These are phyloP conservation scores for Andalucia godoyi DNA, from an alignment of 78 protist genomes.

Conservation along the genomic window DNA sequence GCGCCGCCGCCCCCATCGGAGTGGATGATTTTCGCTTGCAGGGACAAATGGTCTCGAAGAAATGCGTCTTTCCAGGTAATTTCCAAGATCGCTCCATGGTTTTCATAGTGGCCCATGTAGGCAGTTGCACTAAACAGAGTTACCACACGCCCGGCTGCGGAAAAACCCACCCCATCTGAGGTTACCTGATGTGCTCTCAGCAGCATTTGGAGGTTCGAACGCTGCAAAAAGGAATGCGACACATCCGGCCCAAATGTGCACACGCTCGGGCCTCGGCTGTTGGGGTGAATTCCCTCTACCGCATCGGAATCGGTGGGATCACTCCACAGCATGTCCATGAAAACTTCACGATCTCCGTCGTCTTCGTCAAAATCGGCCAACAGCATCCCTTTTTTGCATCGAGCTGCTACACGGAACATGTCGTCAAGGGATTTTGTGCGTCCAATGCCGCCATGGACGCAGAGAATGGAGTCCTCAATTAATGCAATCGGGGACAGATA, in stretches of 20 bases:
- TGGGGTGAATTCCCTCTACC: background rate
- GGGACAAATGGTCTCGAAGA: too few species aligned
- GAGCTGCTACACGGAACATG: background rate
- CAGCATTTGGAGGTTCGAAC: background rate
- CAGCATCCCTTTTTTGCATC: background rate
- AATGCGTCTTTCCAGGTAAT: too few species aligned
- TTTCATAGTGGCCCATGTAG: background rate
- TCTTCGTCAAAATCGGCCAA: background rate
- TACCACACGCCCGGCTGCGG: background rate
- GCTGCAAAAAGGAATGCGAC: background rate
- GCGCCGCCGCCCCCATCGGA: too few species aligned
- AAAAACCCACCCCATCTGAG: background rate
- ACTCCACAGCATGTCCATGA: conserved; percentile 20
- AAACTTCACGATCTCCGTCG: background rate
- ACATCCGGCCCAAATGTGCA: background rate
- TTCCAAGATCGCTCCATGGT: background rate
- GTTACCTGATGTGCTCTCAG: conserved; percentile 32
- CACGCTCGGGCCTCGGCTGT: background rate
- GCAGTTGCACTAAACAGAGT: conserved; percentile 8
- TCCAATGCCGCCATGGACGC: conserved; percentile 36
- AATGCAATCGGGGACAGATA: conserved; percentile 22
- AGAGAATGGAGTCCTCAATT: conserved; percentile 2
- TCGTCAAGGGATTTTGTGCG: background rate
- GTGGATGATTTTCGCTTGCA: too few species aligned
- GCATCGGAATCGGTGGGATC: conserved; percentile 13